Evolutionary conservation across 176 grass and related monocot species (phyloP).

Genomic region (Paspalum vaginatum): DNA sequence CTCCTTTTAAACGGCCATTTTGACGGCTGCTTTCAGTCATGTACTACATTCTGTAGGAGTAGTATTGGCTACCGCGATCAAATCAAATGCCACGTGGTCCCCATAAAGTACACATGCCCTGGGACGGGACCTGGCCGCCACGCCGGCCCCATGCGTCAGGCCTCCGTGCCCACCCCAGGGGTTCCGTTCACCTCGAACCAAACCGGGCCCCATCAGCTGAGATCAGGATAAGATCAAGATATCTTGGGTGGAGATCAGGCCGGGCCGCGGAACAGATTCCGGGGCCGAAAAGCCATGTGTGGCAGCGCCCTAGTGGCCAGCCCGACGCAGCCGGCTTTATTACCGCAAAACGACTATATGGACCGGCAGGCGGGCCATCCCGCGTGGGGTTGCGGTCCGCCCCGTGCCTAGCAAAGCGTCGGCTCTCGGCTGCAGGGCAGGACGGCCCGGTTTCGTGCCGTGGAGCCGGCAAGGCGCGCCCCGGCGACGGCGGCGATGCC

Average conservation of each 20-base stretch:
- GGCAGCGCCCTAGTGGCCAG: constrained; percentile 8
- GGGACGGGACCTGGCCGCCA: neutral
- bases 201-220: neutral
- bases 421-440: no score
- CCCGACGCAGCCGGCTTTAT: neutral
- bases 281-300: constrained; percentile 12
- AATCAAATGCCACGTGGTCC: no score
- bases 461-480: neutral
- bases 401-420: neutral
- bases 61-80: no score
- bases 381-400: neutral
- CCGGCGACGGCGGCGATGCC: no score
- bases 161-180: neutral
- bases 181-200: neutral
- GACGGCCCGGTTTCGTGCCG: neutral
- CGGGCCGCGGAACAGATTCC: constrained; percentile 7
- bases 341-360: no score
- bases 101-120: neutral
- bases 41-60: no score
- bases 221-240: constrained; percentile 44
- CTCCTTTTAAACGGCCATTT: no score
- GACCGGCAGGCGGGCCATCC: neutral
- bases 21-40: neutral
- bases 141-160: constrained; percentile 15
- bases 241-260: constrained; percentile 9